These are phyloP conservation scores for Globisporangium spiculum DNA, from an alignment of 352 stramenopile species.

Conservation along the genomic window DNA sequence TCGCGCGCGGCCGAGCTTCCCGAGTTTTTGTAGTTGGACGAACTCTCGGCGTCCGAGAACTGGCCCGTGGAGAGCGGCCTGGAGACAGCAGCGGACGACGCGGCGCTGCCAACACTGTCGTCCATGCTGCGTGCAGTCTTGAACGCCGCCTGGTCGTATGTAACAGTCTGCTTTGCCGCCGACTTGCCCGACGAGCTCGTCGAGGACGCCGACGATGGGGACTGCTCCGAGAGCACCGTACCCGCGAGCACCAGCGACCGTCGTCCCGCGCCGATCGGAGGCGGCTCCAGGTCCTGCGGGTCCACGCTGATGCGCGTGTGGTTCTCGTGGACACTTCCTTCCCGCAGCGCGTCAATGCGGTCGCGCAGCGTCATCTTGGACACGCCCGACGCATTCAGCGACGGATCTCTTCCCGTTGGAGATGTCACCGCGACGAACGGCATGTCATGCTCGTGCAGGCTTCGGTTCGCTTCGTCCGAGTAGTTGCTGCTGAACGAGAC, in stretches of 20 bases:
- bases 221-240: conserved; percentile 36
- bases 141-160: conserved; percentile 40
- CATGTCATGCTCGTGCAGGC: conserved; percentile 16
- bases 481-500: conserved; percentile 12
- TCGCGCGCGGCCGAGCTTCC: conserved; percentile 8
- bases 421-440: conserved; percentile 27
- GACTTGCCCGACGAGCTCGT: conserved; percentile 7
- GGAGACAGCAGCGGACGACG: neutral
- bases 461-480: conserved; percentile 16
- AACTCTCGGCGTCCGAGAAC: conserved; percentile 40
- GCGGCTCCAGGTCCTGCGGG: conserved; percentile 22
- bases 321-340: conserved; percentile 44
- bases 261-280: conserved; percentile 16
- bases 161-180: conserved; percentile 20
- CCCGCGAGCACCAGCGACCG: conserved; percentile 33
- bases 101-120: conserved; percentile 20
- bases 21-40: conserved; percentile 8
- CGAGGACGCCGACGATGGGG: conserved; percentile 24
- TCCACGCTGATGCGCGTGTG: conserved; percentile 47
- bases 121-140: conserved; percentile 33
- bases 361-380: conserved; percentile 42
- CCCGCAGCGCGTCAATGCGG: conserved; percentile 58
- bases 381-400: neutral
- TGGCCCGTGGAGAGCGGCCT: conserved; percentile 33
- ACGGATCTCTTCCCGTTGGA: conserved; percentile 15